Evolutionary conservation across 2,329 filamentous ascomycete genomes (phyloP).

Genomic region (Tolypocladium capitatum): DNA sequence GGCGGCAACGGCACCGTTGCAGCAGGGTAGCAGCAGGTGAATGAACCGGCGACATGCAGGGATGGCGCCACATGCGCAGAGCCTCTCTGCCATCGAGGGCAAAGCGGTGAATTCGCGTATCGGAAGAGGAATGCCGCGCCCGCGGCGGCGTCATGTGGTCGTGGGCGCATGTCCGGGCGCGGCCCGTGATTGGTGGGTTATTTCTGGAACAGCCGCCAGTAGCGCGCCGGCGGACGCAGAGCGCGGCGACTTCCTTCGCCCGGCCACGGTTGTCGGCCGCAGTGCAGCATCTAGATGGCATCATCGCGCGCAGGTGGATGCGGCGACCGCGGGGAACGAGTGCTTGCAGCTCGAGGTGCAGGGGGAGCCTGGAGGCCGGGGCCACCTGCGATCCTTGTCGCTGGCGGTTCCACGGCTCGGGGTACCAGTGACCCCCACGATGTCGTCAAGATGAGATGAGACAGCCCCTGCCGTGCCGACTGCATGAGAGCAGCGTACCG

Average conservation of each 20-base stretch:
- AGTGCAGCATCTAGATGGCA: no score
- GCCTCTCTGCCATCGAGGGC: not conserved
- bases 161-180: slow-evolving; percentile 2
- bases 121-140: not conserved
- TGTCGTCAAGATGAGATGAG: not conserved
- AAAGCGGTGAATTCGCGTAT: not conserved
- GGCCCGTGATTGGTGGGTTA: no score
- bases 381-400: no score
- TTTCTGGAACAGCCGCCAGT: slow-evolving; percentile 22
- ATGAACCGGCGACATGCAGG: not conserved
- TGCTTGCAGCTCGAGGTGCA: not conserved
- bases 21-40: no score
- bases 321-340: no score
- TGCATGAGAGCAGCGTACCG: not conserved
- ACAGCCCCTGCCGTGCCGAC: not conserved
- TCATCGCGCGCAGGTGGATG: no score
- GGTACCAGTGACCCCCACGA: not conserved
- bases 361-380: no score
- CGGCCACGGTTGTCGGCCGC: no score
- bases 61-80: not conserved
- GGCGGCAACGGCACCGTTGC: no score
- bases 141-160: slow-evolving; percentile 8
- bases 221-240: slow-evolving; percentile 12
- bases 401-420: no score
- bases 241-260: no score